phyloP scores from a whole-genome alignment of 2,329 filamentous ascomycete species.

The Geosmithia morbida region DNA sequence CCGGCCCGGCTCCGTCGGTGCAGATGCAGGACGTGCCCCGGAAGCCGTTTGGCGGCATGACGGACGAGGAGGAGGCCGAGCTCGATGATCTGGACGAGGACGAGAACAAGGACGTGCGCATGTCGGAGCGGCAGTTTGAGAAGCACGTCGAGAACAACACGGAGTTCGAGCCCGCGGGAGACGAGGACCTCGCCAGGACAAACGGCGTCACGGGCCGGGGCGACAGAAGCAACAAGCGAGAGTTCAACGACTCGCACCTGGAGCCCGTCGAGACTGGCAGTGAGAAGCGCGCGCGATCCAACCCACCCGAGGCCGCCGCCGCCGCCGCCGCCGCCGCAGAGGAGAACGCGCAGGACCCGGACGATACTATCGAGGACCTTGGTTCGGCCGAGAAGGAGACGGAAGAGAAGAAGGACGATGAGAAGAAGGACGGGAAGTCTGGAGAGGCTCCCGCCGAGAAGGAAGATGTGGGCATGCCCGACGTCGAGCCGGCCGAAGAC shows the following conservation, averaged over 20 bases:
- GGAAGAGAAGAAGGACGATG: conserved; percentile 5
- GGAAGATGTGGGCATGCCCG: conserved; percentile 36
- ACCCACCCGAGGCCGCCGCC: conserved; percentile 9
- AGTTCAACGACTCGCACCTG: conserved; percentile 37
- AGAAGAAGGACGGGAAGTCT: conserved; percentile 1
- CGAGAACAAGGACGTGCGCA: conserved; percentile 68
- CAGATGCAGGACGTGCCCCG: conserved; percentile 71
- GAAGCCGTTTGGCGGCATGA: conserved; percentile 45
- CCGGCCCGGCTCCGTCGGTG: conserved; percentile 75
- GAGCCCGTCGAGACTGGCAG: conserved; percentile 14
- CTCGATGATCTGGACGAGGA: conserved; percentile 66
- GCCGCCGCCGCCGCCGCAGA: conserved; percentile 12
- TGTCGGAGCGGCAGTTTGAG: conserved; percentile 73
- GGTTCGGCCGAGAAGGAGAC: conserved; percentile 11
- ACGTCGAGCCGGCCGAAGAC: conserved; percentile 15
- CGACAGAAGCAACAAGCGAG: conserved; percentile 22
- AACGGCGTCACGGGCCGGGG: conserved; percentile 50
- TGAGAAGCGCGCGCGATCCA: conserved; percentile 7
- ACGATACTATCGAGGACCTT: conserved; percentile 30
- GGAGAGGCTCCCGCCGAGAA: conserved; percentile 10
- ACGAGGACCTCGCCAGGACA: conserved; percentile 62
- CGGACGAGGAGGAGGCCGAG: conserved; percentile 52
- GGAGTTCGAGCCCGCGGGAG: conserved; percentile 78
- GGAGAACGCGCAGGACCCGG: conserved; percentile 19
- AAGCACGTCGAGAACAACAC: conserved; percentile 61